Evolutionary conservation across 1,284 basidiomycete genomes (phyloP), one percentile per base, ranked within the genome.

Genomic region (Vanrija humicola): DNA sequence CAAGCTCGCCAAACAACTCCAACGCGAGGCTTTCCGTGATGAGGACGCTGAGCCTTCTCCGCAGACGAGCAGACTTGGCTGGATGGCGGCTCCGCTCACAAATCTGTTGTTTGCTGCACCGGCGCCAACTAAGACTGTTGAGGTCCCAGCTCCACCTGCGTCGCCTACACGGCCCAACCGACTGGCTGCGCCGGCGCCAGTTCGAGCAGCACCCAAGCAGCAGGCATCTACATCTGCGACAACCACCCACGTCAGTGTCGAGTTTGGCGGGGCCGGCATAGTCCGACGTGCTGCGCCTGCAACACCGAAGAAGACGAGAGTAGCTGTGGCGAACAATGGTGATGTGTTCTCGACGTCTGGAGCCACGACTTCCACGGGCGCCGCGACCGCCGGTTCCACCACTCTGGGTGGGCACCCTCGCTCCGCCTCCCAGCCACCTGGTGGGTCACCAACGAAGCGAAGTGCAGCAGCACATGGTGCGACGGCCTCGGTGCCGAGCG

Each of bases 241-340:
- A 18, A 82, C 88, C 1, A 92, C 88, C 34, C 91, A 89, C 0
- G 90, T 96, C 64, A 93, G 90, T 58, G 91, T 97, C 52, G 92
- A 95, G 78, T 95, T 95, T 75, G 89, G 86, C 6, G 86, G 87
- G 3, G 77, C 83, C 2, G 88, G 86, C 16, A 72, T 72, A 14
- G 82, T 85, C 8, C 85, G 89, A 16, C 81, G 86, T 54, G 84
- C 88, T 0, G 82, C 86, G 2, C 70, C 74, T n/a, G 86, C 86
- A 15, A 48, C 46, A 23, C 54, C 58, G 10, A 53, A 55, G 45
- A 48, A 48, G 46, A 46, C 34, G 1, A 28, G 19, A 7, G 10
- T 49, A 5, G 21, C 16, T 6, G 42, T 19, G 16, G 14, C 21
- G 12, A 19, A 21, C 25, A 14, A 19, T 23, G 14, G 18, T 9